Base-by-base conservation (phyloP, 2,329 filamentous ascomycete genomes). In the Penicillium sp. region DNA sequence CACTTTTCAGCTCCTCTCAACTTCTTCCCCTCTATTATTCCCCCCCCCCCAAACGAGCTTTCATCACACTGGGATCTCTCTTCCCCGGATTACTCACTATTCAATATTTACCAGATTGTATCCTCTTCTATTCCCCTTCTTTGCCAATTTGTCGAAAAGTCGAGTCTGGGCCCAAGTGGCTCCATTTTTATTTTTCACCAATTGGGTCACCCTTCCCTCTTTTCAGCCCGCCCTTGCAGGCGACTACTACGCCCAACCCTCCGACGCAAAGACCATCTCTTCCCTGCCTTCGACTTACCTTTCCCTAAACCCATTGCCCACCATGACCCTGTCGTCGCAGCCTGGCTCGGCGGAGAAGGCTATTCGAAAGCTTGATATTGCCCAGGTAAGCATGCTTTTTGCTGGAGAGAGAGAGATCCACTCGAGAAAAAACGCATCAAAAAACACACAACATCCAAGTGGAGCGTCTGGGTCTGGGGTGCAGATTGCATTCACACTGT, bases 351-450 rank as follows among this genome's bases (percentile, higher is more conserved):
- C 73, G 45, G 75, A 78, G 66, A 76, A 75, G 67, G 73, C 76
- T 7, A 75, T 78, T 65, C 76, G 75, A 58, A 79, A 79, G 70
- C 76, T 79, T 53, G 77, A 79, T 66, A 75, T 79, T 62, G 75
- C 76, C 37, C 76, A 79, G 72, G 77, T 79, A 71, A 68, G 75
- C 49, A 56, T 30, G 30, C 17, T 4, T 35, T 13, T 28, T 45
- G 51, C 40, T 22, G 24, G 30, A 51, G 54, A 42, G 22, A 10
- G 35, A 33, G 35, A 44, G 1, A 56, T 56, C 40, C 53, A 37
- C 50, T 30, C 24, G 15, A 38, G 50, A 47, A 49, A 54, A 55
- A 15, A 33, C 40, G 26, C n/a, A 28, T 38, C 22, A 33, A 33
- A 42, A 45, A 55, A 30, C n/a, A 33, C 13, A 26, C 17, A 38